Conservation (phyloP, 176 grass and related monocot species). For the Ananas comosus region DNA sequence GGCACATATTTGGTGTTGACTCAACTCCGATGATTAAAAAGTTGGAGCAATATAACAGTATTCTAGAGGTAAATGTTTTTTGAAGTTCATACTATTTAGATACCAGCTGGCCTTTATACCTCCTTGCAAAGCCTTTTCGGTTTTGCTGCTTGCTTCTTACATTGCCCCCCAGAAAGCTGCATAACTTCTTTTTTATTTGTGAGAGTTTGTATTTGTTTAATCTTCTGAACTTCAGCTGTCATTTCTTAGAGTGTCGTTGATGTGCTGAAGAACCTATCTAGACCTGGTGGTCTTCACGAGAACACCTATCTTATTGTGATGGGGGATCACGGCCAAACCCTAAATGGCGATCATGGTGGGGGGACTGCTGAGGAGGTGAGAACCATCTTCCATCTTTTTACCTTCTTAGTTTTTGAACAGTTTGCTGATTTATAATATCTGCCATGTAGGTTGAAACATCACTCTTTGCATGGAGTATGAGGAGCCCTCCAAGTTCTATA, state of each 20-base stretch:
- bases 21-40: constrained; percentile 87
- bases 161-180: background rate
- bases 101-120: constrained; percentile 3
- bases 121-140: background rate
- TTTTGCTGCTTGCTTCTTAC: background rate
- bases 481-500: constrained; percentile 45
- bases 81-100: constrained; percentile 3
- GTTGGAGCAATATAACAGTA: constrained; percentile 84
- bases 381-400: constrained; percentile 25
- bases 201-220: background rate
- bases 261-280: constrained; percentile 57
- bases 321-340: constrained; percentile 96
- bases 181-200: no score
- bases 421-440: constrained; percentile 19
- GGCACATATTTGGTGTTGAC: constrained; percentile 93
- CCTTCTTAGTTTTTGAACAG: background rate
- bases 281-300: constrained; percentile 61
- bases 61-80: constrained; percentile 46
- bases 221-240: background rate
- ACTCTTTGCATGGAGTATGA: constrained; percentile 77
- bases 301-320: constrained; percentile 89
- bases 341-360: constrained; percentile 97
- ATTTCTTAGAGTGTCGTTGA: constrained; percentile 56
- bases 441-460: constrained; percentile 75
- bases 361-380: constrained; percentile 83